phyloP scores from a whole-genome alignment of 805 yeast species.

The Cyberlindnera bimundalis region DNA sequence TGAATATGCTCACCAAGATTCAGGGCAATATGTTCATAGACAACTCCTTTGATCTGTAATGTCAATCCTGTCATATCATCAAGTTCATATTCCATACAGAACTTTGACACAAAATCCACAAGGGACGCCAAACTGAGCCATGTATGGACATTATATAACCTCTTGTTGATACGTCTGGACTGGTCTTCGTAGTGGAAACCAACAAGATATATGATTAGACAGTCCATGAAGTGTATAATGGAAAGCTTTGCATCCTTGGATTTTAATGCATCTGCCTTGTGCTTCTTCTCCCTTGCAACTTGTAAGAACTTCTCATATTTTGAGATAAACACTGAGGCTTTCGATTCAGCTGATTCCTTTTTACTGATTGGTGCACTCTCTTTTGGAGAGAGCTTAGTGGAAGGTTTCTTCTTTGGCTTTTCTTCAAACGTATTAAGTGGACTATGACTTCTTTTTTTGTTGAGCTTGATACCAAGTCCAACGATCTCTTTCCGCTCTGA shows the following conservation, averaged over 20 bases:
- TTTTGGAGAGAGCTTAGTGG: neutral
- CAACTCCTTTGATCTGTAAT: constrained; percentile 15
- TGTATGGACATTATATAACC: constrained; percentile 11
- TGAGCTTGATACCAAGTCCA: constrained; percentile 6
- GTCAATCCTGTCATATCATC: constrained; percentile 17
- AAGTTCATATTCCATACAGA: constrained; percentile 4
- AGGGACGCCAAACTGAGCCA: constrained; percentile 21
- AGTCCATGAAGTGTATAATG: constrained; percentile 16
- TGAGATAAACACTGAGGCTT: neutral
- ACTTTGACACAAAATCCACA: constrained; percentile 13
- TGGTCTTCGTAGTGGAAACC: constrained; percentile 24
- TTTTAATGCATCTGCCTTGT: constrained; percentile 18
- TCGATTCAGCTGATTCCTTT: neutral
- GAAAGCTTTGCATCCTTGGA: constrained; percentile 7
- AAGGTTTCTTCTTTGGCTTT: constrained; percentile 5
- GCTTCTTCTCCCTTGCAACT: constrained; percentile 18
- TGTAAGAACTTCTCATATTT: constrained; percentile 5
- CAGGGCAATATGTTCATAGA: constrained; percentile 17
- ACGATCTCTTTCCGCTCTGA: constrained; percentile 1
- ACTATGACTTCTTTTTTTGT: constrained; percentile 5
- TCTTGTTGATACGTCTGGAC: constrained; percentile 14
- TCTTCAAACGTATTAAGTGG: constrained; percentile 1
- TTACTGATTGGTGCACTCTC: neutral
- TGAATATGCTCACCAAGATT: constrained; percentile 13
- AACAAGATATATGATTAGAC: constrained; percentile 20